Conservation (phyloP, 75 land plant genomes). For the Adiantum capillusveneris region DNA sequence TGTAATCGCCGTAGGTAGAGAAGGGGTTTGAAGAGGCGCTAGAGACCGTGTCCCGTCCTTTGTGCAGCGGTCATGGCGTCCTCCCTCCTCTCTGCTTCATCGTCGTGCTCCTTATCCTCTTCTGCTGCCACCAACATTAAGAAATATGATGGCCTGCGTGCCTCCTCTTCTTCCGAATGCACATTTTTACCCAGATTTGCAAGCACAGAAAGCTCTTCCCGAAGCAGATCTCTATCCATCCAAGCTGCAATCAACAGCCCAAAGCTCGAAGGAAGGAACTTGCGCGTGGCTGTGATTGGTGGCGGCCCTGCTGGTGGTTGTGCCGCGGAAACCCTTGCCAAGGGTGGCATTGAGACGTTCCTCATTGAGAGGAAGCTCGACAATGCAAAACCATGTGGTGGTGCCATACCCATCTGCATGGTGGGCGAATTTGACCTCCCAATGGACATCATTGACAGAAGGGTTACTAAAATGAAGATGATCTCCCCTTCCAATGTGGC, state of each 20-base stretch:
- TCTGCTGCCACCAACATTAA: not conserved
- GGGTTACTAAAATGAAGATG: slow-evolving; percentile 88
- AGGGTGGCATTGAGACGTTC: slow-evolving; percentile 80
- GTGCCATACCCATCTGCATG: slow-evolving; percentile 98
- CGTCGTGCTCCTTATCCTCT: not conserved
- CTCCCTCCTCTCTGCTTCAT: not conserved
- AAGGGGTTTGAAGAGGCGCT: too few species aligned
- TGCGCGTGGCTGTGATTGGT: slow-evolving; percentile 88
- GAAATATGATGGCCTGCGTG: not conserved
- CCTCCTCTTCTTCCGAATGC: not conserved
- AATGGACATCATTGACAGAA: slow-evolving; percentile 64
- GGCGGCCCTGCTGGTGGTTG: slow-evolving; percentile 95
- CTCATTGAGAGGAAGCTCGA: slow-evolving; percentile 80
- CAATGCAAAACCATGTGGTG: slow-evolving; percentile 92
- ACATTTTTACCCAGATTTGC: not conserved
- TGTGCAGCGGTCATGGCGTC: not conserved
- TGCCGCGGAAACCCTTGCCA: slow-evolving; percentile 83
- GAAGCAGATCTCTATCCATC: slow-evolving; percentile 8
- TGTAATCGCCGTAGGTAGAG: too few species aligned
- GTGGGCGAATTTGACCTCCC: slow-evolving; percentile 84
- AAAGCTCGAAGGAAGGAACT: slow-evolving; percentile 50
- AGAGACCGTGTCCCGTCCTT: too few species aligned
- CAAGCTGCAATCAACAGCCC: slow-evolving; percentile 30
- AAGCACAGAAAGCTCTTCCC: not conserved
- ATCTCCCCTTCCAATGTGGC: slow-evolving; percentile 93